Conservation (phyloP, 192 early-diverging fungal species). For the Coemansia sp. region DNA sequence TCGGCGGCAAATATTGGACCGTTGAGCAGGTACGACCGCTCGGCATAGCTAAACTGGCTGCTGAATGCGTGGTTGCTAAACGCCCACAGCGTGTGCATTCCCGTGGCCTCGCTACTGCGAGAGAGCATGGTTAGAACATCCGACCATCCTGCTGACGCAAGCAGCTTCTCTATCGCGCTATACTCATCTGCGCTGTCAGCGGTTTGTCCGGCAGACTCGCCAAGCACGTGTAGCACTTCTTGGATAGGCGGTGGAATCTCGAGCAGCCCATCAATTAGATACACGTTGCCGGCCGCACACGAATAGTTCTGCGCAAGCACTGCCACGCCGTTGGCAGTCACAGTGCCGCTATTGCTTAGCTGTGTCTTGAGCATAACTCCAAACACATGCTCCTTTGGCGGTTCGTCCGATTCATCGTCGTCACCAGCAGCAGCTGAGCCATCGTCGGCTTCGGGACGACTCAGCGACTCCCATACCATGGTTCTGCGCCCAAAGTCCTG, state of each 20-base stretch:
- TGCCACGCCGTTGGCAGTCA: constrained; percentile 34
- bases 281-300: constrained; percentile 42
- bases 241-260: constrained; percentile 40
- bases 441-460: constrained; percentile 10
- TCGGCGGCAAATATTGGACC: constrained; percentile 40
- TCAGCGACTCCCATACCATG: constrained; percentile 51
- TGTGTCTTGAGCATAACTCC: constrained; percentile 47
- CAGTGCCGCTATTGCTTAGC: constrained; percentile 10
- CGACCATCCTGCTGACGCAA: constrained; percentile 40
- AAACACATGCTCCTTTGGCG: background rate
- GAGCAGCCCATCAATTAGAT: constrained; percentile 40
- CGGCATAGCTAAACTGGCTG: constrained; percentile 26
- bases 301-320: constrained; percentile 32
- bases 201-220: background rate
- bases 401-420: constrained; percentile 1
- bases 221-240: constrained; percentile 21
- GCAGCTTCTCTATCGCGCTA: constrained; percentile 29
- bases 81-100: constrained; percentile 51
- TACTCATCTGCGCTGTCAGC: constrained; percentile 13
- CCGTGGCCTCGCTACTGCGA: background rate
- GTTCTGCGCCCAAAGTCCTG: constrained; percentile 17
- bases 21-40: constrained; percentile 44
- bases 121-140: constrained; percentile 14
- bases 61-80: constrained; percentile 42
- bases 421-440: background rate